Conservation (phyloP, 1,139 yeast genomes). For the Diutina sp. region DNA sequence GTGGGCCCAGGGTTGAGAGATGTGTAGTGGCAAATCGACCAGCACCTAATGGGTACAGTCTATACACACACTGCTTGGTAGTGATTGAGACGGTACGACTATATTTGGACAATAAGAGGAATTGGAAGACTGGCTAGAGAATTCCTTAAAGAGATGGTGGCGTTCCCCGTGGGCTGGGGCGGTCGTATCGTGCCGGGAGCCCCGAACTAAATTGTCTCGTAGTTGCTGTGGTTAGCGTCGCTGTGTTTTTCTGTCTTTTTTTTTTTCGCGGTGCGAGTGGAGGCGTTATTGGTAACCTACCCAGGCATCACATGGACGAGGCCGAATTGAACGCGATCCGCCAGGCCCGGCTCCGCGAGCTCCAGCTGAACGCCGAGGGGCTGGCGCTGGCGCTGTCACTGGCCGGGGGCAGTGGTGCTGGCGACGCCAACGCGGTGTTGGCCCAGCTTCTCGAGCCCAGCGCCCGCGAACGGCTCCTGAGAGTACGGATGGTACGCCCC, state of each 20-base stretch:
- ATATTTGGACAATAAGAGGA: no score
- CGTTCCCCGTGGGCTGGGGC: no score
- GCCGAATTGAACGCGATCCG: constrained; percentile 79
- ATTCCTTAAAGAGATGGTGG: no score
- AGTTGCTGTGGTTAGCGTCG: neutral
- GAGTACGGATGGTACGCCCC: constrained; percentile 82
- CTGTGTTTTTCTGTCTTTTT: no score
- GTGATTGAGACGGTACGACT: no score
- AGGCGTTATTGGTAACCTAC: neutral
- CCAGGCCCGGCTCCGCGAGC: constrained; percentile 75
- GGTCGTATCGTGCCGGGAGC: neutral
- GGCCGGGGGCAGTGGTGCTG: constrained; percentile 7
- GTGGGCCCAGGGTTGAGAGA: no score
- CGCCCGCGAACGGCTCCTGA: constrained; percentile 78
- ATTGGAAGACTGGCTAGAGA: no score
- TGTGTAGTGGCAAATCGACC: no score
- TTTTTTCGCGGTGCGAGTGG: neutral
- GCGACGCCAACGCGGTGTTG: constrained; percentile 12
- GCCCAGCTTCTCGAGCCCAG: constrained; percentile 65
- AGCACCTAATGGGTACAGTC: no score
- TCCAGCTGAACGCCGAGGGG: constrained; percentile 40
- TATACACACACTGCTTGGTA: no score
- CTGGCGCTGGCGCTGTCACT: constrained; percentile 9
- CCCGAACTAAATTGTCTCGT: neutral
- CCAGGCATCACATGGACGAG: constrained; percentile 40